A percentile compares a stretch with the other conserved stretches of the same genome.
Evolutionary conservation across 2,329 filamentous ascomycete genomes (phyloP).

Genomic region (Kalaharituber pfeilii): DNA sequence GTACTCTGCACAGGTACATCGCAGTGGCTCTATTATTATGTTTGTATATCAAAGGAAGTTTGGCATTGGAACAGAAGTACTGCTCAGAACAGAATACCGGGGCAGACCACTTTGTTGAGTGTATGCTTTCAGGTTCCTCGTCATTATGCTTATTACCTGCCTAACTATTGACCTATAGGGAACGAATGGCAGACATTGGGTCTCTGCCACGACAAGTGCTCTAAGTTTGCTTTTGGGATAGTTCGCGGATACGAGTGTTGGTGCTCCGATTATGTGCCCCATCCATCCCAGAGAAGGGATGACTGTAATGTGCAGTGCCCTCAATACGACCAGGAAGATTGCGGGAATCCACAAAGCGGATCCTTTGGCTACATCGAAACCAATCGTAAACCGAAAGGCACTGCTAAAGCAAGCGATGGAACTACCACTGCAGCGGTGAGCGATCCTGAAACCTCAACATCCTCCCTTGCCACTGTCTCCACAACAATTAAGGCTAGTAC

Average conservation of each 20-base stretch:
- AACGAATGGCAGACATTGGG: slow-evolving; percentile 46
- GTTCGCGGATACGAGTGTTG: slow-evolving; percentile 50
- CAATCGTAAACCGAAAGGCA: background rate
- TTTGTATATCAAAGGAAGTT: slow-evolving; percentile 5
- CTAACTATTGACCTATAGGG: slow-evolving; percentile 22
- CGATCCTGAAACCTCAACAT: slow-evolving; percentile 8
- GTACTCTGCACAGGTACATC: background rate
- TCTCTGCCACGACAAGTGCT: slow-evolving; percentile 45
- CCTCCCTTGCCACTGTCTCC: slow-evolving; percentile 4
- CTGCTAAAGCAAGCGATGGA: slow-evolving; percentile 38
- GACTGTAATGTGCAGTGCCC: slow-evolving; percentile 44
- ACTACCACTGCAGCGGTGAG: slow-evolving; percentile 30
- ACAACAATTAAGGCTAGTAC: slow-evolving; percentile 9
- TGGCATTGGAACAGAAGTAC: slow-evolving; percentile 13
- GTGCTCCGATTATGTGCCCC: slow-evolving; percentile 55
- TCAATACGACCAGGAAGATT: slow-evolving; percentile 49
- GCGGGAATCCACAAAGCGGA: slow-evolving; percentile 38
- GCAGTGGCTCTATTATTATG: background rate
- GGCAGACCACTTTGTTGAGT: slow-evolving; percentile 6
- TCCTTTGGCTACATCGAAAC: slow-evolving; percentile 46
- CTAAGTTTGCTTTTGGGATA: slow-evolving; percentile 47
- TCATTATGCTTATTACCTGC: background rate
- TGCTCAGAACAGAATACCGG: slow-evolving; percentile 13
- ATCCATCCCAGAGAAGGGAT: slow-evolving; percentile 28
- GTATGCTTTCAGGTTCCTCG: background rate